phyloP scores from a whole-genome alignment of 768 basidiomycete species.

The Ramaria rubella region DNA sequence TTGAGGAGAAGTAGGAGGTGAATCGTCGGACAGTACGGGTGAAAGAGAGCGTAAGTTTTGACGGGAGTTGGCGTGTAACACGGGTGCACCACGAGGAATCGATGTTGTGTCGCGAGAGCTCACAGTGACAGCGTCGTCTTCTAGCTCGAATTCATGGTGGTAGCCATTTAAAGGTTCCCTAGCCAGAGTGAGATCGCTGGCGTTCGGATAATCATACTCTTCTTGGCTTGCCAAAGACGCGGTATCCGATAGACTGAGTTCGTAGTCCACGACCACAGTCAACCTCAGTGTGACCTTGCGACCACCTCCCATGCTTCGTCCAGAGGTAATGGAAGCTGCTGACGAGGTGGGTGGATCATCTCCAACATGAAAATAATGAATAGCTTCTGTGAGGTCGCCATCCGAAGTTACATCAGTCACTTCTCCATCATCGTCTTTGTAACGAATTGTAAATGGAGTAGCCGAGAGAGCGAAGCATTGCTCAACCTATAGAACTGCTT shows the following conservation, averaged over 20 bases:
- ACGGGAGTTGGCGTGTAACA: background rate
- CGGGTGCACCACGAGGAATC: conserved; percentile 12
- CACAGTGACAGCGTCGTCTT: conserved; percentile 71
- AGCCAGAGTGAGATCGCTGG: conserved; percentile 47
- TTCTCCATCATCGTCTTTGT: conserved; percentile 87
- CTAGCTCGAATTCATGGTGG: conserved; percentile 32
- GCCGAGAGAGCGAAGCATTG: conserved; percentile 74
- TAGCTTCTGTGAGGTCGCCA: conserved; percentile 75
- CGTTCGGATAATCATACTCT: conserved; percentile 53
- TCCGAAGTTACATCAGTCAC: conserved; percentile 63
- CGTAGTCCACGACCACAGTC: conserved; percentile 78
- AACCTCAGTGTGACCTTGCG: conserved; percentile 74
- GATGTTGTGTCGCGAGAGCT: conserved; percentile 57
- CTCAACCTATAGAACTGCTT: conserved; percentile 53
- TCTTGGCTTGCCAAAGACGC: conserved; percentile 75
- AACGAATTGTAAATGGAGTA: conserved; percentile 65
- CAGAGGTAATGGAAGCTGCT: conserved; percentile 65
- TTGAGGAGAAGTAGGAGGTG: conserved; percentile 5
- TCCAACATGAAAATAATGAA: conserved; percentile 77
- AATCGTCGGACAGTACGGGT: conserved; percentile 1
- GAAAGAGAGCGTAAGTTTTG: conserved; percentile 2
- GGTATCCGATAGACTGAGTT: conserved; percentile 86
- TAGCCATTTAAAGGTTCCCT: conserved; percentile 28
- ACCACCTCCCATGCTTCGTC: conserved; percentile 48
- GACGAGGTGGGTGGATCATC: conserved; percentile 71